Percentiles rank a stretch among this genome's conserved stretches.
phyloP scores from a whole-genome alignment of 441 rosid genomes.

The Croton setiger region DNA sequence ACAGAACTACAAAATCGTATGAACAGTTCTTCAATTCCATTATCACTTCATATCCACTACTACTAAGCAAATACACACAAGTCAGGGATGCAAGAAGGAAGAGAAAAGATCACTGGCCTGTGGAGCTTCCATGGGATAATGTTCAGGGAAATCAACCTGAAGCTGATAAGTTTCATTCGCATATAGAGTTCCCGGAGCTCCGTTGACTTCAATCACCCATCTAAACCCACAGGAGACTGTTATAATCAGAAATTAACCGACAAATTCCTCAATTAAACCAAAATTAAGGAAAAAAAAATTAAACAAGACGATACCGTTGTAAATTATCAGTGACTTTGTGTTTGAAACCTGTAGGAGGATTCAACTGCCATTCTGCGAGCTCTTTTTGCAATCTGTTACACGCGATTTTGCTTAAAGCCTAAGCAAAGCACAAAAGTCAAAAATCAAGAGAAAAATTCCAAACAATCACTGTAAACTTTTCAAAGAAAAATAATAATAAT shows the following conservation, averaged over 20 bases:
- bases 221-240: slow-evolving; percentile 27
- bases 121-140: slow-evolving; percentile 98
- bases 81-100: no score
- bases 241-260: slow-evolving; percentile 1
- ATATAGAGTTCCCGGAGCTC: slow-evolving; percentile 83
- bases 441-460: not conserved
- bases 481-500: not conserved
- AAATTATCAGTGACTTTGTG: slow-evolving; percentile 84
- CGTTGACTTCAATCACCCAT: slow-evolving; percentile 87
- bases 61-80: not conserved
- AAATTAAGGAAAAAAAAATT: not conserved
- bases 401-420: slow-evolving; percentile 91
- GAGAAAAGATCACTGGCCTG: slow-evolving; percentile 41
- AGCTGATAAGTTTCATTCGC: slow-evolving; percentile 88
- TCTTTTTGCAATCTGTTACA: slow-evolving; percentile 84
- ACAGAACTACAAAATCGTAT: not conserved
- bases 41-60: not conserved
- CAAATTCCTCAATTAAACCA: not conserved
- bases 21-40: not conserved
- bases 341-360: slow-evolving; percentile 78
- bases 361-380: slow-evolving; percentile 87
- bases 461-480: not conserved
- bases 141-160: slow-evolving; percentile 90
- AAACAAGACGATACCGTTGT: slow-evolving; percentile 43
- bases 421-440: slow-evolving; percentile 5